Base-by-base conservation (phyloP, 2,329 filamentous ascomycete species). In the Verruconis gallopava region DNA sequence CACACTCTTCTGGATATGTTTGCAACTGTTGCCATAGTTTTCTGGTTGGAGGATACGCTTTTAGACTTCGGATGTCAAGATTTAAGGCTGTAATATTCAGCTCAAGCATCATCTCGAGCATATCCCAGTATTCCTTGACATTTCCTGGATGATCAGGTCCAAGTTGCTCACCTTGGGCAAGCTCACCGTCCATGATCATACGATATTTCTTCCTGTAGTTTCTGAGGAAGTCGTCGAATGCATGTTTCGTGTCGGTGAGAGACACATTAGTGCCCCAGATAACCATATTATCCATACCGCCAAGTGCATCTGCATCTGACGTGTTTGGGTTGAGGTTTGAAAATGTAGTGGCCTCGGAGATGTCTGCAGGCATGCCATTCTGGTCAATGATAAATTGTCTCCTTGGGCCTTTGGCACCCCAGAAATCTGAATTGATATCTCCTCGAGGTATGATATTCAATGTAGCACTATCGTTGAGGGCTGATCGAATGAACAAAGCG, bases 251-350 rank as follows among this genome's bases (percentile, higher is more conserved):
- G 58, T 96, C 88, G 46, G 85, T 77, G 41, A 98, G 81, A 4
- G 89, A 94, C 38, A 98, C 84, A 30, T 93, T 96, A 34, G 91
- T 98, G 59, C 91, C 91, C 91, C 91, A 98, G 49, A 98, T 89
- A 44, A 93, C 76, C 50, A 81, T 78, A 43, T 81, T 80, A 30
- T 83, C 84, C 2, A 88, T 19, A n/a, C 45, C 91, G 30, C 86
- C 89, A 32, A 95, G 74, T 1, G 72, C 75, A 55, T 95, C 83
- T 1, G 91, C 91, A 59, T 98, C 91, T 2, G 89, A 95, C 4
- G 88, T 95, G 48, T 81, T 81, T 1, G 85, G 85, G 50, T 94
- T 71, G 45, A 77, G 56, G 48, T 79, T 79, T 4, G 76, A 79
- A 55, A 80, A 80, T 1, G 76, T 79, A 0, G 72, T 59, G 3